Evolutionary conservation across 2,329 filamentous ascomycete genomes (phyloP).

Genomic region (Pestalotiopsis sp.): DNA sequence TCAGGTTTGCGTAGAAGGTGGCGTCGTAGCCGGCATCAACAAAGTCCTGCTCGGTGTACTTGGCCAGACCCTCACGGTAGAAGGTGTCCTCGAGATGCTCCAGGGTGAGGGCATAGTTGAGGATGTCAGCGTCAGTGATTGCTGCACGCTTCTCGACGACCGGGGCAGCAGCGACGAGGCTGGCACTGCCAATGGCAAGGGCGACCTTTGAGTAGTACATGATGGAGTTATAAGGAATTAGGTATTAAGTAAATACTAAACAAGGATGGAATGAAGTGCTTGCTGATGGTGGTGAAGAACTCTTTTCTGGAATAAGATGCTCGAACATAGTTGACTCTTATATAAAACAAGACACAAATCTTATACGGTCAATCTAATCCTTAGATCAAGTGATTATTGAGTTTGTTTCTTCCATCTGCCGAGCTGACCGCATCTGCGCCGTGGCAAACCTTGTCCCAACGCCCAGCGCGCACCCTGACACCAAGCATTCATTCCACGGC

Average conservation of each 20-base stretch:
- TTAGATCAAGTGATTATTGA: neutral
- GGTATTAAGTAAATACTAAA: neutral
- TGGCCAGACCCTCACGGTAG: slow-evolving; percentile 61
- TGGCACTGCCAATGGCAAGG: neutral
- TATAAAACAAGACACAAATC: neutral
- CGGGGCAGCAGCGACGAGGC: slow-evolving; percentile 11
- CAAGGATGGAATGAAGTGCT: neutral
- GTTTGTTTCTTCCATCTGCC: neutral
- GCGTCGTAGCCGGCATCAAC: slow-evolving; percentile 50
- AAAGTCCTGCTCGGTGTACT: slow-evolving; percentile 59
- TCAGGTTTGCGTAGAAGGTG: slow-evolving; percentile 60
- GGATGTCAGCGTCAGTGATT: slow-evolving; percentile 29
- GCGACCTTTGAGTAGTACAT: slow-evolving; percentile 7
- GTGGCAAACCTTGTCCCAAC: neutral
- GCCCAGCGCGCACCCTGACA: neutral
- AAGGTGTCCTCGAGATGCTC: slow-evolving; percentile 65
- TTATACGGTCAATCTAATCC: neutral
- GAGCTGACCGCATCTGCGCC: neutral
- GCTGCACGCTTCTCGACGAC: slow-evolving; percentile 4
- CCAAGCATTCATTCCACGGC: neutral
- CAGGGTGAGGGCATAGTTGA: slow-evolving; percentile 52
- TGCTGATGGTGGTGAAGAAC: neutral
- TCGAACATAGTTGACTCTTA: neutral
- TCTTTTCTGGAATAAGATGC: neutral
- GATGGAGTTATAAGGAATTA: neutral